These are phyloP conservation scores for Chondrostereum purpureum DNA, from an alignment of 1,284 basidiomycete genomes.

Conservation along the genomic window DNA sequence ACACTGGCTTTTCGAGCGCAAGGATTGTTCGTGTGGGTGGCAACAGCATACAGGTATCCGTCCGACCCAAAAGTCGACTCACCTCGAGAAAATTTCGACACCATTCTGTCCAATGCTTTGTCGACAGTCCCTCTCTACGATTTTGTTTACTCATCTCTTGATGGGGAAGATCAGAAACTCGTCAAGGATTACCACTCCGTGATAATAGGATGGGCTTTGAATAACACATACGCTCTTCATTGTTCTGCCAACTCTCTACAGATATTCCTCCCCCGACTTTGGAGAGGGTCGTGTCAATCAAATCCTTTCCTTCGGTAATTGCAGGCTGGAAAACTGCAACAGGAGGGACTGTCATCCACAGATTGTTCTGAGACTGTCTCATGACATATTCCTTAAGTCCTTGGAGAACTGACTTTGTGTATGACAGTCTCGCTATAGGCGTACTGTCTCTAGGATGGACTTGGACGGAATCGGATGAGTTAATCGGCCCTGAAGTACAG, in stretches of 20 bases:
- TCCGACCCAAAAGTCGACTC: background rate
- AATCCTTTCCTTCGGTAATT: slow-evolving; percentile 11
- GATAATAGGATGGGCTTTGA: slow-evolving; percentile 16
- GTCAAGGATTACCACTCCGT: slow-evolving; percentile 15
- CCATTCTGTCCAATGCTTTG: slow-evolving; percentile 2
- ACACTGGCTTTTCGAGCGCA: slow-evolving; percentile 12
- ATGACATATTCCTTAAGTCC: slow-evolving; percentile 9
- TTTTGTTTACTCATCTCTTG: slow-evolving; percentile 15
- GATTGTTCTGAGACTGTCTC: slow-evolving; percentile 17
- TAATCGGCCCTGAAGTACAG: too few species aligned
- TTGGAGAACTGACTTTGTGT: too few species aligned
- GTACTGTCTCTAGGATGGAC: too few species aligned
- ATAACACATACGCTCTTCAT: slow-evolving; percentile 14
- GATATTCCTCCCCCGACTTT: too few species aligned
- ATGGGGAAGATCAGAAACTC: slow-evolving; percentile 18
- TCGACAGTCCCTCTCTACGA: slow-evolving; percentile 13
- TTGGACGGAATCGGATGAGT: too few species aligned
- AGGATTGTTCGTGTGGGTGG: slow-evolving; percentile 20
- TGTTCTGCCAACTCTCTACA: slow-evolving; percentile 9
- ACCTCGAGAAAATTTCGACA: slow-evolving; percentile 14
- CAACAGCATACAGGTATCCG: slow-evolving; percentile 16
- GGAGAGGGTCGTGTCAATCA: too few species aligned
- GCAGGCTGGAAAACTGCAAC: slow-evolving; percentile 3
- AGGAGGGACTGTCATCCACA: slow-evolving; percentile 12
- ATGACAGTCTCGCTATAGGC: too few species aligned